A percentile compares a stretch with the other conserved stretches of the same genome.
phyloP scores from a whole-genome alignment of 805 yeast species.

The Yarrowia keelungensis region DNA sequence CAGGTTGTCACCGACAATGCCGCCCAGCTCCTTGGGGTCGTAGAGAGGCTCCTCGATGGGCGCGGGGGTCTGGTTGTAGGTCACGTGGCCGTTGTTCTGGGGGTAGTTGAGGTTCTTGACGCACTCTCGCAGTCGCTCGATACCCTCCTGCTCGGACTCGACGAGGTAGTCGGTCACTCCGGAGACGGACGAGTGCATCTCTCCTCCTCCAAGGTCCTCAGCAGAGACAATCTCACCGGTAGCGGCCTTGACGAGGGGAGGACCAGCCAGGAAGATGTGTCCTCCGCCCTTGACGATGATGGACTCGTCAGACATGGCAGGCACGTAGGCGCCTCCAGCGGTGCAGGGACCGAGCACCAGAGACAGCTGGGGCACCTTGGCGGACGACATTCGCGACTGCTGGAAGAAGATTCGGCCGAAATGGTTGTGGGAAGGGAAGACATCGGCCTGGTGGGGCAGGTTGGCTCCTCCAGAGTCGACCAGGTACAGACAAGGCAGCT shows the following conservation, averaged over 20 bases:
- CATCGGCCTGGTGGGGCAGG: conserved; percentile 50
- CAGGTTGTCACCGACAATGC: conserved; percentile 48
- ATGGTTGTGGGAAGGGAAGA: conserved; percentile 49
- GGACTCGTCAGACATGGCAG: conserved; percentile 50
- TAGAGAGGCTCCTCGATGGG: conserved; percentile 46
- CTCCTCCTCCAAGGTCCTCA: conserved; percentile 50
- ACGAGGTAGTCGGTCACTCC: conserved; percentile 49
- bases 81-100: conserved; percentile 35
- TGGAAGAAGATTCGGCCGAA: conserved; percentile 49
- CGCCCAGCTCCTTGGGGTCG: conserved; percentile 47
- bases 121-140: conserved; percentile 46
- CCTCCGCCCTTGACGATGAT: conserved; percentile 49
- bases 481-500: conserved; percentile 48
- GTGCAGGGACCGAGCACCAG: conserved; percentile 50
- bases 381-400: conserved; percentile 48
- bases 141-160: conserved; percentile 48
- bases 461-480: conserved; percentile 50
- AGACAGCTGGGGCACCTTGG: conserved; percentile 48
- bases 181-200: conserved; percentile 48
- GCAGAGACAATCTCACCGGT: conserved; percentile 49
- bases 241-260: conserved; percentile 50
- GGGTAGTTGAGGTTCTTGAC: conserved; percentile 45
- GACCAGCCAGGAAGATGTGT: conserved; percentile 50
- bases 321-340: conserved; percentile 51
- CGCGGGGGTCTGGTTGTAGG: conserved; percentile 29